Evolutionary conservation across 1,139 yeast genomes (phyloP).

Genomic region (Blastobotrys proliferans): DNA sequence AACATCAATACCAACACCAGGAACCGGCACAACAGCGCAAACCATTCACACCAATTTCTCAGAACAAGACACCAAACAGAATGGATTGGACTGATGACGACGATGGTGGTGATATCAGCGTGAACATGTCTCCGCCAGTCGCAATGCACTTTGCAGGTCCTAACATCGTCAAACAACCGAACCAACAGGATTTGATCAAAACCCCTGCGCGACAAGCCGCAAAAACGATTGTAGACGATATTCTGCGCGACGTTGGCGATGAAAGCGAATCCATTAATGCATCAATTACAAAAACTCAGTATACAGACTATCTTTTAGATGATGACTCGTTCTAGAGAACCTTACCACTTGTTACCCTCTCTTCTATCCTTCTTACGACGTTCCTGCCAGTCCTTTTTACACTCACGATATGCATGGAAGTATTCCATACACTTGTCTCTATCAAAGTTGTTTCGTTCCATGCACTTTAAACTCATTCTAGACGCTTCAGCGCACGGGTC

Average conservation of each 20-base stretch:
- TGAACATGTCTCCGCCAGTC: slow-evolving; percentile 31
- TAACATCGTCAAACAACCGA: slow-evolving; percentile 8
- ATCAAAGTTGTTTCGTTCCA: slow-evolving; percentile 72
- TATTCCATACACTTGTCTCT: slow-evolving; percentile 75
- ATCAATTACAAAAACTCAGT: slow-evolving; percentile 16
- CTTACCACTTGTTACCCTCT: slow-evolving; percentile 29
- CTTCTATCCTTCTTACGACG: slow-evolving; percentile 38
- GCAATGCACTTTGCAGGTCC: slow-evolving; percentile 25
- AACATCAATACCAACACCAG: too few relatives aligned
- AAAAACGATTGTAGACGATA: slow-evolving; percentile 24
- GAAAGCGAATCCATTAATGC: slow-evolving; percentile 12
- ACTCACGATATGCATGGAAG: slow-evolving; percentile 88
- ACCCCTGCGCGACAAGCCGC: slow-evolving; percentile 32
- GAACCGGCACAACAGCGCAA: background rate
- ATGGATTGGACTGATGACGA: background rate
- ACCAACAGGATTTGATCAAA: slow-evolving; percentile 16
- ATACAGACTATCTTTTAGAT: slow-evolving; percentile 9
- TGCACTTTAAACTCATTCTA: slow-evolving; percentile 77
- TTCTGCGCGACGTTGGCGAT: slow-evolving; percentile 22
- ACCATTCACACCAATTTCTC: slow-evolving; percentile 2
- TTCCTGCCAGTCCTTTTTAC: slow-evolving; percentile 71
- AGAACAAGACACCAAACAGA: slow-evolving; percentile 2
- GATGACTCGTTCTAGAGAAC: slow-evolving; percentile 11
- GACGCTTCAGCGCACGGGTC: slow-evolving; percentile 93
- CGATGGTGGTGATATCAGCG: slow-evolving; percentile 22